phyloP scores from a whole-genome alignment of 176 grass and related monocot species.

The Dendrocalamus sinicus region DNA sequence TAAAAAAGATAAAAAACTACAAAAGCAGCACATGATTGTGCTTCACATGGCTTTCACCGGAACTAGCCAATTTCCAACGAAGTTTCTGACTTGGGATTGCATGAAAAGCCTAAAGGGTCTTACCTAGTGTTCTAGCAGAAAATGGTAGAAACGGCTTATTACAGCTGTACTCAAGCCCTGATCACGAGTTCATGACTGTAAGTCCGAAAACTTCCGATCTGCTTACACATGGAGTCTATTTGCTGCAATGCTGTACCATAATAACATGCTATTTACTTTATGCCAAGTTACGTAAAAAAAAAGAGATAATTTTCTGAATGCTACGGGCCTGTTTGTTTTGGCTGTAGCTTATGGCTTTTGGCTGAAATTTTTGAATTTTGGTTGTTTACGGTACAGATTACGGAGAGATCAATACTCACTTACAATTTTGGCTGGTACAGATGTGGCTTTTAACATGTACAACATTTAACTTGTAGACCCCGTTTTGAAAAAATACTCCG shows the following conservation, averaged over 20 bases:
- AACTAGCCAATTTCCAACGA: not conserved
- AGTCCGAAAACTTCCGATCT: not conserved
- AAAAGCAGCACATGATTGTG: not conserved
- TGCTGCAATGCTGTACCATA: not conserved
- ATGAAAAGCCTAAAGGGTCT: not conserved
- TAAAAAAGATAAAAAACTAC: conserved; percentile 7
- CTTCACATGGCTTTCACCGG: not conserved
- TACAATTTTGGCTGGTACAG: too few species aligned
- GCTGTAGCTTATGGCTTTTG: too few species aligned
- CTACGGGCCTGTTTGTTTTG: too few species aligned
- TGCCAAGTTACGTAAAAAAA: not conserved
- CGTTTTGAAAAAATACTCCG: too few species aligned
- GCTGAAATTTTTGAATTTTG: too few species aligned
- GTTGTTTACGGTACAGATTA: too few species aligned
- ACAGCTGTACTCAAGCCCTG: not conserved
- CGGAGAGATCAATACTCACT: too few species aligned
- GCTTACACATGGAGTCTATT: not conserved
- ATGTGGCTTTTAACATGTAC: too few species aligned
- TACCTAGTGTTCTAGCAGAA: not conserved
- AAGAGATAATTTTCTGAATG: not conserved
- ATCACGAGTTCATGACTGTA: not conserved
- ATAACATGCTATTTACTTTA: not conserved
- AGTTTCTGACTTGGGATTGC: not conserved
- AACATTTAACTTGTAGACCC: too few species aligned
- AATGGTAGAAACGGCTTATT: not conserved